Conservation (phyloP, 192 early-diverging fungal species). For the Chytriomyces hyalinus region DNA sequence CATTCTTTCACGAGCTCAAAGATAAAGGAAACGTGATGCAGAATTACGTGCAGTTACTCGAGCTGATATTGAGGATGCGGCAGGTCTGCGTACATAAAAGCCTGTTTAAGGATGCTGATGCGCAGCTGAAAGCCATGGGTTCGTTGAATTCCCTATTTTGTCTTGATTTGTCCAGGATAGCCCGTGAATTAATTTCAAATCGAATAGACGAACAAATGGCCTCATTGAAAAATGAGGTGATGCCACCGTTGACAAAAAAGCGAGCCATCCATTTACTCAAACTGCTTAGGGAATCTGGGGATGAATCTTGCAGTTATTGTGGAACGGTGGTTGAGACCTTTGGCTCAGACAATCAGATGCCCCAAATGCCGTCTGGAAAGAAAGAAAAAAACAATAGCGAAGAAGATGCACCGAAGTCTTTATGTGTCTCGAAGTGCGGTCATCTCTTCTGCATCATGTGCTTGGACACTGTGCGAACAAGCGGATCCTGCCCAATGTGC, state of each 20-base stretch:
- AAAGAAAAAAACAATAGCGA: conserved; percentile 3
- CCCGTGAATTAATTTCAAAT: not conserved
- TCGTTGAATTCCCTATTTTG: not conserved
- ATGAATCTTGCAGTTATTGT: conserved; percentile 50
- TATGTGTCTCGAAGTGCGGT: conserved; percentile 40
- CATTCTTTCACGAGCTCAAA: conserved; percentile 42
- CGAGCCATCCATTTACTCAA: conserved; percentile 40
- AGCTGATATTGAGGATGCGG: conserved; percentile 55
- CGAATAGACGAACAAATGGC: conserved; percentile 25
- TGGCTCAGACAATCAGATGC: not conserved
- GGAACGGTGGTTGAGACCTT: conserved; percentile 33
- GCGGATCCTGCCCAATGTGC: conserved; percentile 55
- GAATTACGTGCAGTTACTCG: conserved; percentile 55
- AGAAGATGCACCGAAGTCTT: conserved; percentile 9
- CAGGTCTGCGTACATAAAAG: conserved; percentile 53
- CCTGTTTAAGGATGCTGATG: conserved; percentile 44
- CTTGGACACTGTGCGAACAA: conserved; percentile 2
- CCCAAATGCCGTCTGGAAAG: not conserved
- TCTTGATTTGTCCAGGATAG: not conserved
- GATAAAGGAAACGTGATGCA: conserved; percentile 38
- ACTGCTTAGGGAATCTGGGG: conserved; percentile 52
- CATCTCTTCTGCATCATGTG: conserved; percentile 51
- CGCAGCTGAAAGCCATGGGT: conserved; percentile 31
- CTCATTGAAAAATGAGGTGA: conserved; percentile 23
- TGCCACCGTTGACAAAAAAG: conserved; percentile 40